Percentiles rank a stretch among this genome's conserved stretches.
Conservation (phyloP, 1,284 basidiomycete genomes). For the Apiotrichum gamsii region DNA sequence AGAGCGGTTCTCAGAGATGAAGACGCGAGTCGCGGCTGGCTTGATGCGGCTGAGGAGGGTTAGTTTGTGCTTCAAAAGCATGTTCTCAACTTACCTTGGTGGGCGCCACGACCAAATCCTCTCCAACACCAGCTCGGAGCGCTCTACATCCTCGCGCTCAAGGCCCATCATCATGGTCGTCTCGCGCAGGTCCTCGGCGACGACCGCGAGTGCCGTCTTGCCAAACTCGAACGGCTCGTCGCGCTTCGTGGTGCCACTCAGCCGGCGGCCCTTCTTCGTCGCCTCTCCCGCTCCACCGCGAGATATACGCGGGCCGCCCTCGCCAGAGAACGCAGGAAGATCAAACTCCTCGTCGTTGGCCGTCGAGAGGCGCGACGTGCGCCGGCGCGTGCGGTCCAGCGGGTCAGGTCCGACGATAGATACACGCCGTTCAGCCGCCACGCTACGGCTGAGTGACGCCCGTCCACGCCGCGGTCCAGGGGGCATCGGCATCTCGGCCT, state of each 20-base stretch:
- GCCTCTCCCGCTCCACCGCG: neutral
- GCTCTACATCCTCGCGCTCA: slow-evolving; percentile 20
- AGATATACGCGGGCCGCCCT: neutral
- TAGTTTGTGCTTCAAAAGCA: too few relatives aligned
- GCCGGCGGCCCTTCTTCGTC: neutral
- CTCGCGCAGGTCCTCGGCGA: slow-evolving; percentile 41
- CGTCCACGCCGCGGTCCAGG: neutral
- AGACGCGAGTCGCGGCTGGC: slow-evolving; percentile 45
- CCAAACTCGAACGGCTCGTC: slow-evolving; percentile 46
- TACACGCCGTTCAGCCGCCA: slow-evolving; percentile 1
- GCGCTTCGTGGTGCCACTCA: slow-evolving; percentile 2
- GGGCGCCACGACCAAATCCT: slow-evolving; percentile 32
- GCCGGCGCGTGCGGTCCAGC: slow-evolving; percentile 27
- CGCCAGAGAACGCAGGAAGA: neutral
- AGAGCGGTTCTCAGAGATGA: slow-evolving; percentile 33
- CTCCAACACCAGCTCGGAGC: slow-evolving; percentile 40
- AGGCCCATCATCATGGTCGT: slow-evolving; percentile 46
- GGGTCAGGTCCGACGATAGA: slow-evolving; percentile 21
- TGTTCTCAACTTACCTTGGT: slow-evolving; percentile 23
- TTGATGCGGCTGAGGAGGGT: slow-evolving; percentile 39
- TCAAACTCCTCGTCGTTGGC: slow-evolving; percentile 2
- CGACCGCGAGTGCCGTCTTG: slow-evolving; percentile 54
- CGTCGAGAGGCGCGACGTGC: slow-evolving; percentile 29
- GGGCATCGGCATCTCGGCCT: slow-evolving; percentile 1
- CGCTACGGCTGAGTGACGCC: neutral